phyloP scores from a whole-genome alignment of 2,329 filamentous ascomycete genomes.

The Cercospora berteroae region DNA sequence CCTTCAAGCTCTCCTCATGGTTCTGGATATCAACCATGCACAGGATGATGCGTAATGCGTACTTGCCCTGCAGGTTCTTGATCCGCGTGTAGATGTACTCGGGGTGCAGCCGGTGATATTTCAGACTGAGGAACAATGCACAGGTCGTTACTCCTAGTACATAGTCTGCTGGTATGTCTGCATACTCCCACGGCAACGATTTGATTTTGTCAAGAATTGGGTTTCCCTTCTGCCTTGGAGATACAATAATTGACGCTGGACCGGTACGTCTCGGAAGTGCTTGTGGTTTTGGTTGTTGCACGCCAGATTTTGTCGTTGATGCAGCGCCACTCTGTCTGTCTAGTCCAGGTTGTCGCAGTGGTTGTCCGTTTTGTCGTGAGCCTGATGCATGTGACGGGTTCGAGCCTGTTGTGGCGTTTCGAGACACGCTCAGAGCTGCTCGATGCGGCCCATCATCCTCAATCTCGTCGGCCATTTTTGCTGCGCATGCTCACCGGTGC shows the following conservation, averaged over 20 bases:
- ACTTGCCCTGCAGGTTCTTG: conserved; percentile 77
- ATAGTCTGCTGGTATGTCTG: conserved; percentile 93
- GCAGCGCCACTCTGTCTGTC: conserved; percentile 27
- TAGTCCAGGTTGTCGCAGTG: conserved; percentile 21
- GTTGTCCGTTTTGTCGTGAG: conserved; percentile 10
- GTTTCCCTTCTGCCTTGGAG: conserved; percentile 90
- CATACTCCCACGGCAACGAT: conserved; percentile 90
- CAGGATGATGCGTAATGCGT: conserved; percentile 80
- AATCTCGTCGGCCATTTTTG: conserved; percentile 31
- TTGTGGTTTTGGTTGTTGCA: conserved; percentile 77
- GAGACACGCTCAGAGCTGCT: conserved; percentile 18
- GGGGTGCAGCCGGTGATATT: conserved; percentile 94
- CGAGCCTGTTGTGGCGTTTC: conserved; percentile 23
- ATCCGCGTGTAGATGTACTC: conserved; percentile 98
- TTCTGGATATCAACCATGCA: conserved; percentile 94
- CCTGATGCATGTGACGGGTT: conserved; percentile 22
- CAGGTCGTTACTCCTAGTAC: conserved; percentile 84
- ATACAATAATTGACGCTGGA: conserved; percentile 82
- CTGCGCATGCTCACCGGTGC: neutral
- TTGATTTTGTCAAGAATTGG: conserved; percentile 82
- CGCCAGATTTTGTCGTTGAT: conserved; percentile 26
- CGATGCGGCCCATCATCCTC: conserved; percentile 24
- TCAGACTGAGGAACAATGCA: conserved; percentile 87
- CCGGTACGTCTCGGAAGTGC: conserved; percentile 65
- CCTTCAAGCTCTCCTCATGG: conserved; percentile 84